phyloP scores from a whole-genome alignment of 108 stramenopile species.

The Nitzschia sp. region DNA sequence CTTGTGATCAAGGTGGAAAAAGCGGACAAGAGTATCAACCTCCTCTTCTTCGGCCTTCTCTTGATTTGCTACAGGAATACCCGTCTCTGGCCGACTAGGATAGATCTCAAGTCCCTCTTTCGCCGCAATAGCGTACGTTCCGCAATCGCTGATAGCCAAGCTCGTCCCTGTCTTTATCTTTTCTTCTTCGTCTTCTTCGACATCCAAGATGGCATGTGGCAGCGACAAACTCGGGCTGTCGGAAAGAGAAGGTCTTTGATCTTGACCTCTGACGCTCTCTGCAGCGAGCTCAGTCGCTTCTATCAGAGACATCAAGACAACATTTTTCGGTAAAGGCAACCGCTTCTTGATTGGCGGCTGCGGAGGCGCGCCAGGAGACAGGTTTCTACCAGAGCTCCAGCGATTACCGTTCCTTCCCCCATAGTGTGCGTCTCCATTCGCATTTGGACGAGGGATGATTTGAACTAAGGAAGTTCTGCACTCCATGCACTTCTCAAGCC shows the following conservation, averaged over 20 bases:
- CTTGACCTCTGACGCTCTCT: conserved; percentile 25
- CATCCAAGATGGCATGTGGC: conserved; percentile 20
- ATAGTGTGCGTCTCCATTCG: background rate
- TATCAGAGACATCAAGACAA: conserved; percentile 76
- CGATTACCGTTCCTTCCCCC: background rate
- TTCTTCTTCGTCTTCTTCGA: conserved; percentile 49
- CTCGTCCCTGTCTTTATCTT: conserved; percentile 43
- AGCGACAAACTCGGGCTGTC: conserved; percentile 17
- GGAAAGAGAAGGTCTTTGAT: conserved; percentile 25
- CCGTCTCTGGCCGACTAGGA: conserved; percentile 25
- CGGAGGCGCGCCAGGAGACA: conserved; percentile 31
- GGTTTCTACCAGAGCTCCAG: conserved; percentile 2
- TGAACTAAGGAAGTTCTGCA: conserved; percentile 69
- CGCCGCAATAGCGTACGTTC: conserved; percentile 63
- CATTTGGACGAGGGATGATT: conserved; percentile 14
- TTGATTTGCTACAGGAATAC: background rate
- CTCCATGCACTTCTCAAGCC: conserved; percentile 87
- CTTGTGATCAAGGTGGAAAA: conserved; percentile 37
- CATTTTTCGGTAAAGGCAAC: conserved; percentile 79
- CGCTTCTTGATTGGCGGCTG: conserved; percentile 48
- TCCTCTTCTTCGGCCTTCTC: conserved; percentile 41
- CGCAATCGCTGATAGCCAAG: conserved; percentile 46
- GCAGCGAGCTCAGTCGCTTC: conserved; percentile 49
- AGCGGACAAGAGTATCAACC: conserved; percentile 47
- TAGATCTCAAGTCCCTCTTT: conserved; percentile 54